A percentile compares a stretch with the other conserved stretches of the same genome.
phyloP scores from a whole-genome alignment of 2,329 filamentous ascomycete species.

The Esteya vermicola region DNA sequence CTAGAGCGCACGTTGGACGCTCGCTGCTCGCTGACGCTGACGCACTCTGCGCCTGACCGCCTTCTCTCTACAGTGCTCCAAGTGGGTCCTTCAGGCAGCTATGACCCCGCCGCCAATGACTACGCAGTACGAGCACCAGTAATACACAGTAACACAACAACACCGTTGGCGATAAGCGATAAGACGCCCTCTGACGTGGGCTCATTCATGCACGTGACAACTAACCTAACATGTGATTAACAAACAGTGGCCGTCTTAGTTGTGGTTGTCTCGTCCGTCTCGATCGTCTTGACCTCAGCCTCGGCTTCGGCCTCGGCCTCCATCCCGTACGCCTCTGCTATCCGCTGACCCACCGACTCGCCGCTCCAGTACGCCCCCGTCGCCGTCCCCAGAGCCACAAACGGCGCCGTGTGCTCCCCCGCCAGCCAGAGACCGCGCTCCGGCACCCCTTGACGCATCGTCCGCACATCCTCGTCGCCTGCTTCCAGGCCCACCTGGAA shows the following conservation, averaged over 20 bases:
- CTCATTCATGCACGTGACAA: neutral
- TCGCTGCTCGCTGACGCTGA: too few species aligned
- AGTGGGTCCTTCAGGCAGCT: too few species aligned
- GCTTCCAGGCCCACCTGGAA: slow-evolving; percentile 63
- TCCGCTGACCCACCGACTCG: slow-evolving; percentile 56
- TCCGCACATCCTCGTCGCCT: slow-evolving; percentile 58
- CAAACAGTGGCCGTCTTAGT: neutral
- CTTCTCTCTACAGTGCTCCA: neutral
- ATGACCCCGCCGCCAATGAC: neutral
- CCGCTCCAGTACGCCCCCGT: slow-evolving; percentile 91
- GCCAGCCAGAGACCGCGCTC: slow-evolving; percentile 68
- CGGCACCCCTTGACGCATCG: slow-evolving; percentile 47
- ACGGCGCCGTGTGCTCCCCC: slow-evolving; percentile 81
- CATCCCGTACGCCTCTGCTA: slow-evolving; percentile 40
- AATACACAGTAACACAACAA: neutral
- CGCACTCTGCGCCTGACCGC: too few species aligned
- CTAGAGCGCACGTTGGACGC: too few species aligned
- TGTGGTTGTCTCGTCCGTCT: neutral
- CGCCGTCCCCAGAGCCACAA: slow-evolving; percentile 75
- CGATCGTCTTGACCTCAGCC: neutral
- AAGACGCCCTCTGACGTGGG: neutral
- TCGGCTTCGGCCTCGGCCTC: neutral
- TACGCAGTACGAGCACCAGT: neutral
- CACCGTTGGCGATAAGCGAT: neutral
- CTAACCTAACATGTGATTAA: too few species aligned